Conservation (phyloP, 2,329 filamentous ascomycete species). For the Raffaelea albimanens region DNA sequence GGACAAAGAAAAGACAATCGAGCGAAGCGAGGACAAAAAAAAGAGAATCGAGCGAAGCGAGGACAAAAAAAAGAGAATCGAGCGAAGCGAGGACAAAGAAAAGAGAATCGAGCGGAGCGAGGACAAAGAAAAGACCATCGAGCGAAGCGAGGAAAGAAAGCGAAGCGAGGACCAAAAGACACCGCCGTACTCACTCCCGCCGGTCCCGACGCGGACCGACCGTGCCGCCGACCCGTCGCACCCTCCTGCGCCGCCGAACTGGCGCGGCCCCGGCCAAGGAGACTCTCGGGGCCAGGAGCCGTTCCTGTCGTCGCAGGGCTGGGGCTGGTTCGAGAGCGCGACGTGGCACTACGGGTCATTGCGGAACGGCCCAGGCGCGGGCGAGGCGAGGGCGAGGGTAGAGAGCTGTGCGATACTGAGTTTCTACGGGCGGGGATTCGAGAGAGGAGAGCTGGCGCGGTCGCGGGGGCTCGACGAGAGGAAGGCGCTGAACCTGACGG, state of each 20-base stretch:
- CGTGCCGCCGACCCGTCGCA: constrained; percentile 23
- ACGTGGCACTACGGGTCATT: constrained; percentile 32
- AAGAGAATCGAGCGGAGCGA: neutral
- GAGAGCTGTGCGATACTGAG: constrained; percentile 33
- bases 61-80: too few species aligned
- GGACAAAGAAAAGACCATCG: constrained; percentile 4
- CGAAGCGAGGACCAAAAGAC: constrained; percentile 6
- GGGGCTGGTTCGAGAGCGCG: constrained; percentile 35
- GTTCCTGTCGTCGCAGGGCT: constrained; percentile 27
- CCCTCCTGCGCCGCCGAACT: constrained; percentile 27
- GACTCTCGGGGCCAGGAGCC: constrained; percentile 21
- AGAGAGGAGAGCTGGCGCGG: constrained; percentile 17
- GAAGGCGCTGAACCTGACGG: constrained; percentile 29
- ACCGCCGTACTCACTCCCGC: constrained; percentile 22
- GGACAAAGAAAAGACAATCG: constrained; percentile 4
- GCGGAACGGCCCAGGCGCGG: constrained; percentile 25
- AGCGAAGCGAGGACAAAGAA: constrained; percentile 5
- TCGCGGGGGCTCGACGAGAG: constrained; percentile 24
- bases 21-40: neutral
- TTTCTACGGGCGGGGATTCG: constrained; percentile 31
- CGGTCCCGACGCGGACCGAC: constrained; percentile 24
- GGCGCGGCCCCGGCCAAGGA: constrained; percentile 15
- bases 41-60: constrained; percentile 12
- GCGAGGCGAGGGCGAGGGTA: constrained; percentile 30
- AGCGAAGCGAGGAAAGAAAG: neutral